These are phyloP conservation scores for Macrophomina pseudophaseolina DNA, from an alignment of 2,329 filamentous ascomycete genomes.

Conservation along the genomic window DNA sequence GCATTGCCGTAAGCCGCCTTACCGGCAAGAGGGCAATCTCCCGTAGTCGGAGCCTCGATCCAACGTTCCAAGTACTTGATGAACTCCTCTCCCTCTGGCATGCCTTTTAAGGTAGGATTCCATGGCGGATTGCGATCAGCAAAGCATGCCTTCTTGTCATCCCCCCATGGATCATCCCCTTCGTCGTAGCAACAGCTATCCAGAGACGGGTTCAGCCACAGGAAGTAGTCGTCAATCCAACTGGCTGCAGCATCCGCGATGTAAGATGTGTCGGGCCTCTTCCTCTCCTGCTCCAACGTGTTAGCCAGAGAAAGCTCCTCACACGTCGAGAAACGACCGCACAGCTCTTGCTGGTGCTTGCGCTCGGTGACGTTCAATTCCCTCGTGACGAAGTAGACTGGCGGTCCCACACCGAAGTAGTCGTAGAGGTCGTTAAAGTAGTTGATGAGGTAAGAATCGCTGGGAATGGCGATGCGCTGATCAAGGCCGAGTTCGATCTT, in stretches of 20 bases:
- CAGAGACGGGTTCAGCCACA: conserved; percentile 90
- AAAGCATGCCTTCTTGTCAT: conserved; percentile 69
- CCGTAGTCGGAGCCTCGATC: conserved; percentile 77
- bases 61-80: conserved; percentile 84
- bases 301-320: conserved; percentile 83
- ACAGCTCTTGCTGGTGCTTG: conserved; percentile 80
- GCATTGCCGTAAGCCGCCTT: conserved; percentile 86
- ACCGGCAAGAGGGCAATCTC: conserved; percentile 85
- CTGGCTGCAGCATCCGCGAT: conserved; percentile 87
- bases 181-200: conserved; percentile 73
- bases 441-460: conserved; percentile 90
- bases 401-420: conserved; percentile 89
- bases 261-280: conserved; percentile 84
- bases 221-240: conserved; percentile 96
- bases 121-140: conserved; percentile 75
- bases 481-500: conserved; percentile 86
- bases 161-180: conserved; percentile 30
- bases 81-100: conserved; percentile 94
- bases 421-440: conserved; percentile 97
- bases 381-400: conserved; percentile 93
- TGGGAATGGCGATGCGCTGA: conserved; percentile 91
- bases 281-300: conserved; percentile 91
- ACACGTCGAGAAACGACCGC: conserved; percentile 89
- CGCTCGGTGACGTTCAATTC: conserved; percentile 79
- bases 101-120: conserved; percentile 87